Percentiles rank a stretch among this genome's conserved stretches.
phyloP scores from a whole-genome alignment of 495 filamentous ascomycete genomes.

The Aspergillus indologenus region DNA sequence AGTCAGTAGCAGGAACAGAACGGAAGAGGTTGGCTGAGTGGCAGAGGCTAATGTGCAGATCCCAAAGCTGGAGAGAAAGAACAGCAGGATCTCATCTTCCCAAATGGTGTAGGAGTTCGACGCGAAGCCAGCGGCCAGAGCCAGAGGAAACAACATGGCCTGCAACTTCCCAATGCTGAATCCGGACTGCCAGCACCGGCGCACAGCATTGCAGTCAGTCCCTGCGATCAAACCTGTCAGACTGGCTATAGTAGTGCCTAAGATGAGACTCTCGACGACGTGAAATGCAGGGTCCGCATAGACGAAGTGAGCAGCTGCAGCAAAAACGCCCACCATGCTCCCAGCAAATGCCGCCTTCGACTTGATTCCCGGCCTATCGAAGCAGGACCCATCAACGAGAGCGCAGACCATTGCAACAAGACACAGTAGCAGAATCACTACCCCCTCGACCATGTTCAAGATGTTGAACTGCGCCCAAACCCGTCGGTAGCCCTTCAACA shows the following conservation, averaged over 20 bases:
- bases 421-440: background rate
- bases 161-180: constrained; percentile 74
- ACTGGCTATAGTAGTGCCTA: background rate
- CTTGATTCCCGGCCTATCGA: background rate
- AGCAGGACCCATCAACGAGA: background rate
- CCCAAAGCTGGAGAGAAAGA: constrained; percentile 84
- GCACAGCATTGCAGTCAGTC: constrained; percentile 21
- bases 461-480: constrained; percentile 6
- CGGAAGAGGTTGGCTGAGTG: constrained; percentile 34
- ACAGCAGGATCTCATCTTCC: constrained; percentile 88
- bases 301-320: background rate
- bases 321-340: background rate
- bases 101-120: constrained; percentile 97
- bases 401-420: background rate
- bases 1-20: constrained; percentile 71
- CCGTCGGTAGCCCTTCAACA: constrained; percentile 2
- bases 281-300: background rate
- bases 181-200: no score
- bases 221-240: constrained; percentile 45
- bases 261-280: background rate
- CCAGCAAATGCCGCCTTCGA: background rate
- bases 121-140: constrained; percentile 85
- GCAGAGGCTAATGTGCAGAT: constrained; percentile 65
- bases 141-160: constrained; percentile 69
- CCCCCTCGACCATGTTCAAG: constrained; percentile 5